Evolutionary conservation across 208 protist species (phyloP), one percentile per base, ranked within the genome.

Genomic region (Angomonas ambiguus): DNA sequence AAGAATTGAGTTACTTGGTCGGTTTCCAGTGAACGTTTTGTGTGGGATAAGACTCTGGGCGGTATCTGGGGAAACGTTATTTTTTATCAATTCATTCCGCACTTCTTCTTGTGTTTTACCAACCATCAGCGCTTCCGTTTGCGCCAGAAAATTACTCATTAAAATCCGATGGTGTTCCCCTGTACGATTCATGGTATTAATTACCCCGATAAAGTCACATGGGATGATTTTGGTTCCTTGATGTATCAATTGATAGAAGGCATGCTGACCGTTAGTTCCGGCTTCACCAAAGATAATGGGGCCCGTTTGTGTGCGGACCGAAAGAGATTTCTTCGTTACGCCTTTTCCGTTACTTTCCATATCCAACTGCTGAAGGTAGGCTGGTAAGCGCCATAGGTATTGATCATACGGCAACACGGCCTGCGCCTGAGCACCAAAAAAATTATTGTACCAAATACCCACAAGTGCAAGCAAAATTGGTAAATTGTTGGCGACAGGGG

Each of bases 291-390:
- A 98, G 8, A 98, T 89, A 68, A 98, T 96, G 31, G 97, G 96
- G 1, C 97, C 96, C 18, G 97, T 99, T 41, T 90, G 87, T n/a
- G 69, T 68, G 49, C 63, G 32, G 5, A 93, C 83, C 18, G 73
- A 59, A 5, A 67, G 64, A 16, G 83, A 88, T 48, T 74, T 81
- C 45, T 89, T 82, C 22, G 79, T 91, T 13, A 91, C 67, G 56
- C 88, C 84, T 78, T 99, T 99, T 28, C 98, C 98, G 78, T 99
- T 99, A 51, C 93, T 98, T 74, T 98, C 96, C 95, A 98, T 98
- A 69, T 98, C 93, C 34, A 96, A 93, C 81, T 99, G 98, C 83
- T 99, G 98, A 53, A 99, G 97, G 72, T 99, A 99, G n/a, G 98
- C 96, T 1, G 97, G 88, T 45, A 99, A 91, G 30, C 97, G 78